A percentile compares a stretch with the other conserved stretches of the same genome.
Evolutionary conservation across 2,329 filamentous ascomycete genomes (phyloP).

Genomic region (Fusarium fujikuroi): DNA sequence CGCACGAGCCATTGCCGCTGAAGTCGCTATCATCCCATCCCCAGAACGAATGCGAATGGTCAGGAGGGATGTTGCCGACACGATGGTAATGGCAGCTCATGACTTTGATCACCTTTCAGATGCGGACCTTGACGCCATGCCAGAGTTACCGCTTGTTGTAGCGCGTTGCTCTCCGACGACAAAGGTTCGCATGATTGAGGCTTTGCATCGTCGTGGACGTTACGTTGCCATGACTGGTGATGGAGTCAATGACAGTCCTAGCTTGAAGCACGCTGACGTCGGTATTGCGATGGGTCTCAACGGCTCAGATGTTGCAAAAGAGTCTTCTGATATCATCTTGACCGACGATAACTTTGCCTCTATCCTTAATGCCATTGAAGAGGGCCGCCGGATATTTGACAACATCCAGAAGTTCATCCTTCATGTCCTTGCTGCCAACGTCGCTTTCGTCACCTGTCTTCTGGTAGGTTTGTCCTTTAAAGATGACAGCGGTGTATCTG

Average conservation of each 20-base stretch:
- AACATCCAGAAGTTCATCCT: conserved; percentile 79
- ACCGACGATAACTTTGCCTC: conserved; percentile 74
- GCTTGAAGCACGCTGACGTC: conserved; percentile 73
- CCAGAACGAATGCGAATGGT: conserved; percentile 52
- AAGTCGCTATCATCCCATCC: conserved; percentile 68
- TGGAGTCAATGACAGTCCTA: conserved; percentile 76
- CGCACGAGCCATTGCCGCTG: conserved; percentile 67
- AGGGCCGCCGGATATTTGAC: conserved; percentile 75
- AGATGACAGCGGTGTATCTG: conserved; percentile 69
- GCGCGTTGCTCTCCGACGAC: conserved; percentile 77
- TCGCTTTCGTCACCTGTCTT: conserved; percentile 73
- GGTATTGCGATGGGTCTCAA: conserved; percentile 75
- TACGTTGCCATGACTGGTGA: conserved; percentile 78
- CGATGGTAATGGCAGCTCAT: conserved; percentile 70
- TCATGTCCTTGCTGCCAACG: conserved; percentile 72
- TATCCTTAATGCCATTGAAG: conserved; percentile 62
- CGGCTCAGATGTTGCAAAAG: conserved; percentile 76
- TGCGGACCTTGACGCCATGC: conserved; percentile 69
- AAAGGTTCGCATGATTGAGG: conserved; percentile 80
- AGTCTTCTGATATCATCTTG: conserved; percentile 71
- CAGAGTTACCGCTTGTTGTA: conserved; percentile 72
- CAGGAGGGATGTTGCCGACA: conserved; percentile 61
- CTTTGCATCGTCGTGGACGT: conserved; percentile 70
- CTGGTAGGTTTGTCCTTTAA: conserved; percentile 77
- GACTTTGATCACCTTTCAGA: conserved; percentile 73